Base-by-base conservation (phyloP, 2,329 filamentous ascomycete genomes). In the Endocalyx cinctus region DNA sequence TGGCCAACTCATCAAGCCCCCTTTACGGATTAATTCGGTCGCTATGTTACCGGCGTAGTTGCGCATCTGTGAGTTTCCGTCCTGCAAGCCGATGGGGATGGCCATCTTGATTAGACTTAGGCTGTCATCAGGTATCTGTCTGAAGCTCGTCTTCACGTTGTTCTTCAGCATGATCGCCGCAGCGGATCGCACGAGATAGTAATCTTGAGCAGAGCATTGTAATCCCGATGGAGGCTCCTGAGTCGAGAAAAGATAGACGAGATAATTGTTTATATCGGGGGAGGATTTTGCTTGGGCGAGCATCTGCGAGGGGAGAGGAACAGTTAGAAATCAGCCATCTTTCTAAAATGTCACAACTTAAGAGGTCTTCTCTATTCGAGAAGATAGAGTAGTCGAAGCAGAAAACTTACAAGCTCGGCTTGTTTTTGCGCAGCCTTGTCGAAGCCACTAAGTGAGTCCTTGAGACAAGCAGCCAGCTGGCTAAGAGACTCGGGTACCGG, bases 161-260 rank as follows among this genome's bases (percentile, higher is more conserved):
- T 96, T 97, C 68, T 97, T 98, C 46, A 98, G 74, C 78, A 96
- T 92, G 54, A 97, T 81, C 35, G 86, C 89, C 17, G 90, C 89
- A 10, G 90, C 85, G 40, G 86, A 85, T 44, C 92, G 83, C 41
- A 94, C 82, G 31, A 87, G 67, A 58, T 84, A 76, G 66, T 87
- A 82, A 56, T 85, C 70, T 44, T 72, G 55, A 46, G 69, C 53
- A 33, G 71, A 74, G 48, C 77, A 74, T 47, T 69, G 67, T 55
- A 85, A 67, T 43, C 70, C 79, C 36, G 69, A 62, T 29, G 84
- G 77, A 31, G 72, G 67, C 43, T 79, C 72, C 36, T 77, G 59
- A 50, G 77, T 87, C 39, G 85, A 87, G 62, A 94, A 87, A 42
- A 98, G 77, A 62, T 85, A 96, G 48, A 87, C 85, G 27, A 98